Conservation (phyloP, 2,329 filamentous ascomycete species). For the Colletotrichum agaves region DNA sequence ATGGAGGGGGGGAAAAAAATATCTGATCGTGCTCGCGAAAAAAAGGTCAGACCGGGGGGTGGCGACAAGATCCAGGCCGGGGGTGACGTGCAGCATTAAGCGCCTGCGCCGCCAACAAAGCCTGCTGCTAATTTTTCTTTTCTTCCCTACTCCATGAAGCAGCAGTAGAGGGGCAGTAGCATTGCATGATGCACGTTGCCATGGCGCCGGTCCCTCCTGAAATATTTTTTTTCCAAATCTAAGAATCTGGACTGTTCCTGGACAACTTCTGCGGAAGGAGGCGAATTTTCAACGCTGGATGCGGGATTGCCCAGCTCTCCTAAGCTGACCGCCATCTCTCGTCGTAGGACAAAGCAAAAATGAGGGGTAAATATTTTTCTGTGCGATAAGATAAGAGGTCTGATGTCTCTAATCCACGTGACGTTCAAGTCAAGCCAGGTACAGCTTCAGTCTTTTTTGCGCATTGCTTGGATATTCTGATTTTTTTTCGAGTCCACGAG, state of each 20-base stretch:
- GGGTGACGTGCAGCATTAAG: slow-evolving; percentile 36
- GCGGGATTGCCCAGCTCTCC: neutral
- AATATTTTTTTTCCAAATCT: neutral
- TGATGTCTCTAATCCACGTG: neutral
- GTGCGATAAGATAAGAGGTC: neutral
- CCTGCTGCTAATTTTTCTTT: slow-evolving; percentile 6
- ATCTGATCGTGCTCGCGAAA: slow-evolving; percentile 13
- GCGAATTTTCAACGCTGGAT: neutral
- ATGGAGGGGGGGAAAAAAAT: slow-evolving; percentile 1
- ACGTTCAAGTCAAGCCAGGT: neutral
- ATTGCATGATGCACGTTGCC: slow-evolving; percentile 32
- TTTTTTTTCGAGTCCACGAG: too few species aligned
- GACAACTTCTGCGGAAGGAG: neutral
- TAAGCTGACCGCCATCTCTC: slow-evolving; percentile 2
- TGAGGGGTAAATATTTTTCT: slow-evolving; percentile 1
- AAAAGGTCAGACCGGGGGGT: slow-evolving; percentile 23
- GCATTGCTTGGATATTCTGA: neutral
- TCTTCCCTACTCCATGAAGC: neutral
- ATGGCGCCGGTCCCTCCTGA: slow-evolving; percentile 11
- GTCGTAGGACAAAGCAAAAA: neutral
- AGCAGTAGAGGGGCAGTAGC: slow-evolving; percentile 13
- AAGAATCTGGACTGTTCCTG: neutral
- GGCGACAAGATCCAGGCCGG: slow-evolving; percentile 23
- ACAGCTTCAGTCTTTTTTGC: neutral
- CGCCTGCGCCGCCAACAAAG: slow-evolving; percentile 28